Evolutionary conservation across 2,329 filamentous ascomycete genomes (phyloP).

Genomic region (Talaromyces albobiverticillius): DNA sequence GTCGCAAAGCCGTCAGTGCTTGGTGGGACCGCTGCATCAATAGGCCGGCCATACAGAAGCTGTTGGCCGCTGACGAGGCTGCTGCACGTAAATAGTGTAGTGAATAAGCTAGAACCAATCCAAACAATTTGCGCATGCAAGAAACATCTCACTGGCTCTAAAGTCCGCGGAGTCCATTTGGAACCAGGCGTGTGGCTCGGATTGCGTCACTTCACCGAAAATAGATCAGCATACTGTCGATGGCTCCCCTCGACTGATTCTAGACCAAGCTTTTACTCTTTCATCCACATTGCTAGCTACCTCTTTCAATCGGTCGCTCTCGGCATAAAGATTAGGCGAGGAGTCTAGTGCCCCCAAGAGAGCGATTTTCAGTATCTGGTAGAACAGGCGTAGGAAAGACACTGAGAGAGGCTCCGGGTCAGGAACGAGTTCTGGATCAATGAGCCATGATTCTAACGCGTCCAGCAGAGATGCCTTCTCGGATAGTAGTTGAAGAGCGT

Average conservation of each 20-base stretch:
- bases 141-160: background rate
- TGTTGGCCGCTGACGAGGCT: slow-evolving; percentile 7
- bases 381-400: slow-evolving; percentile 9
- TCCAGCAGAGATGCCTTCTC: slow-evolving; percentile 7
- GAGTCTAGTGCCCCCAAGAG: slow-evolving; percentile 9
- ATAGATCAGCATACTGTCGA: background rate
- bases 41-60: slow-evolving; percentile 6
- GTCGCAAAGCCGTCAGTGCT: slow-evolving; percentile 6
- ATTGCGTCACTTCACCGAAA: background rate
- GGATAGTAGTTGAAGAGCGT: slow-evolving; percentile 1
- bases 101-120: background rate
- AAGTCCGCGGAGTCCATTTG: background rate
- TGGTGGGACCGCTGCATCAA: slow-evolving; percentile 12
- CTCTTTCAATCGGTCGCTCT: slow-evolving; percentile 3
- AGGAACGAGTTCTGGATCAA: slow-evolving; percentile 2
- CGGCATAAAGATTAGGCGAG: background rate
- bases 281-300: background rate
- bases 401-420: slow-evolving; percentile 3
- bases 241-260: background rate
- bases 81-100: background rate
- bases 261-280: slow-evolving; percentile 5
- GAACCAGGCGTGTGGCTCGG: background rate
- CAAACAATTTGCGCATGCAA: too few relatives aligned
- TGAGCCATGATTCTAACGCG: slow-evolving; percentile 8
- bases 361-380: slow-evolving; percentile 8